These are phyloP conservation scores for Helotiales sp. DNA, from an alignment of 2,329 filamentous ascomycete species.

Conservation along the genomic window DNA sequence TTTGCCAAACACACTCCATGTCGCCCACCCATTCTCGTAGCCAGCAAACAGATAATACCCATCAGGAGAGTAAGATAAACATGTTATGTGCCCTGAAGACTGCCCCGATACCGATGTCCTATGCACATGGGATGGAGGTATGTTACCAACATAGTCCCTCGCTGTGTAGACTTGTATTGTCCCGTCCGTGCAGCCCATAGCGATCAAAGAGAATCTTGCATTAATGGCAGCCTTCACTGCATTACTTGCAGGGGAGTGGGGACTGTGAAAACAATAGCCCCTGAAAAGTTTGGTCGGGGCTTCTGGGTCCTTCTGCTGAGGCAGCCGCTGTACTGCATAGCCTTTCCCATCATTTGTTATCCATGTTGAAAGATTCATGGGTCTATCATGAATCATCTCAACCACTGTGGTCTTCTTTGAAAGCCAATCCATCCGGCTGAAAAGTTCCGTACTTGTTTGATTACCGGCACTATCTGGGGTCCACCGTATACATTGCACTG, in stretches of 20 bases:
- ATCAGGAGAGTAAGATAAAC: conserved; percentile 87
- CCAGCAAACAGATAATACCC: conserved; percentile 96
- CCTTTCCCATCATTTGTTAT: conserved; percentile 84
- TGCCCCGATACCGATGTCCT: conserved; percentile 68
- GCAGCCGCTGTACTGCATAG: conserved; percentile 83
- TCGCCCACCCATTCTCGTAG: conserved; percentile 91
- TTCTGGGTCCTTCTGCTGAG: conserved; percentile 51
- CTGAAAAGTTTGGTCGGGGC: conserved; percentile 72
- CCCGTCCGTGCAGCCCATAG: conserved; percentile 81
- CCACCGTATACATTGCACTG: conserved; percentile 98
- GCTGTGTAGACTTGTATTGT: conserved; percentile 88
- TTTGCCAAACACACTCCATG: conserved; percentile 97
- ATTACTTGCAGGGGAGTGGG: conserved; percentile 60
- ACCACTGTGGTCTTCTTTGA: conserved; percentile 75
- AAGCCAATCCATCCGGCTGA: conserved; percentile 86
- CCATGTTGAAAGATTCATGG: conserved; percentile 96
- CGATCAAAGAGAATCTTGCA: conserved; percentile 91
- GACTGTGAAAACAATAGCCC: conserved; percentile 87
- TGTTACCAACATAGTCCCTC: conserved; percentile 90
- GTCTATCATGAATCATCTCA: conserved; percentile 91
- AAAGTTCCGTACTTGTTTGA: conserved; percentile 88
- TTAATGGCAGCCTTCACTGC: conserved; percentile 85
- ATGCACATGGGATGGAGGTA: conserved; percentile 83
- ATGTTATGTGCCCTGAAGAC: conserved; percentile 73
- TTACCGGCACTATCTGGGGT: conserved; percentile 79